These are phyloP conservation scores for Lecanicillium sp. DNA, from an alignment of 2,329 filamentous ascomycete genomes.

Conservation along the genomic window DNA sequence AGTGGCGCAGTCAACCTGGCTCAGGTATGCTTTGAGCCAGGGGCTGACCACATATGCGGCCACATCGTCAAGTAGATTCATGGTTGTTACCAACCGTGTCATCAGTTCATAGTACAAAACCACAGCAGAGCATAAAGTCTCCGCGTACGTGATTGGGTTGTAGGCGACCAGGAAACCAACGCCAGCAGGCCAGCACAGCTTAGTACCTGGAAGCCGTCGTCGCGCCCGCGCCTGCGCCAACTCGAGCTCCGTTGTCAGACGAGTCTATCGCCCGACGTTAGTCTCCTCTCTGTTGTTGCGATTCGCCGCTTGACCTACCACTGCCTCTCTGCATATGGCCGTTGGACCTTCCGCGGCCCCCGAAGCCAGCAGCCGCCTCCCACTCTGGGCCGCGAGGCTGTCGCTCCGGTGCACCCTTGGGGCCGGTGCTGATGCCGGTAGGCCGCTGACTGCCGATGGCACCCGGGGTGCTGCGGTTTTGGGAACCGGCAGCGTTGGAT, in stretches of 20 bases:
- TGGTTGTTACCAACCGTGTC: too few relatives aligned
- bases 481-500: constrained; percentile 28
- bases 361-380: constrained; percentile 48
- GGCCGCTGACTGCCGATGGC: constrained; percentile 61
- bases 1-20: neutral
- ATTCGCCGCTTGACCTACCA: constrained; percentile 35
- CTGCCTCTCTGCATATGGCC: constrained; percentile 56
- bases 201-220: constrained; percentile 16
- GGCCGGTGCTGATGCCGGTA: constrained; percentile 31
- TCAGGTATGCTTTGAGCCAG: too few relatives aligned
- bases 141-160: too few relatives aligned
- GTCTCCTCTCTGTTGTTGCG: neutral
- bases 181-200: neutral
- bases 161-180: constrained; percentile 3
- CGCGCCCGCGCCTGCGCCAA: constrained; percentile 26
- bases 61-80: too few relatives aligned
- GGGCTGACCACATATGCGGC: too few relatives aligned
- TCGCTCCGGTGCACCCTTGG: constrained; percentile 46
- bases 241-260: constrained; percentile 33
- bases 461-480: constrained; percentile 43
- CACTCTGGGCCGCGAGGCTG: constrained; percentile 59
- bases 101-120: too few relatives aligned
- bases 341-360: constrained; percentile 44
- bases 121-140: too few relatives aligned
- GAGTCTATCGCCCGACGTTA: constrained; percentile 24